phyloP scores from a whole-genome alignment of 768 basidiomycete species.

The Hirschioporus abietinus region DNA sequence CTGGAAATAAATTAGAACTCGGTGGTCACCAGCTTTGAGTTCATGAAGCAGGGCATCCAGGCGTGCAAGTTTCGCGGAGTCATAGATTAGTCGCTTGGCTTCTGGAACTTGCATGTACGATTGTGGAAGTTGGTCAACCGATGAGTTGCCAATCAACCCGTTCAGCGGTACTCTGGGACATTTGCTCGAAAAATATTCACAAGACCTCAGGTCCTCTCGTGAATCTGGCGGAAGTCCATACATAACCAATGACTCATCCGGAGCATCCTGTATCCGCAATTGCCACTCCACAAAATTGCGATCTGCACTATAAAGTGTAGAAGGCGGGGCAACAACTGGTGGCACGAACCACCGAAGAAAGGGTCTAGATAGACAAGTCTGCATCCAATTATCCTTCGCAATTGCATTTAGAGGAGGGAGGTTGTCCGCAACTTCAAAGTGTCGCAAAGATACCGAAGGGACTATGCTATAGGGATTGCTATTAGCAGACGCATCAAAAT shows the following conservation, averaged over 20 bases:
- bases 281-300: constrained; percentile 77
- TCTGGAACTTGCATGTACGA: constrained; percentile 92
- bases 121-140: constrained; percentile 67
- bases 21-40: constrained; percentile 88
- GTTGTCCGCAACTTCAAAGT: constrained; percentile 29
- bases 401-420: constrained; percentile 60
- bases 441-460: constrained; percentile 21
- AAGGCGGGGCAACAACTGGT: constrained; percentile 80
- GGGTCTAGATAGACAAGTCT: constrained; percentile 78
- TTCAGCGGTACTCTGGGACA: constrained; percentile 56
- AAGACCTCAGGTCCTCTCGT: constrained; percentile 51
- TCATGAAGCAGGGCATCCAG: constrained; percentile 87
- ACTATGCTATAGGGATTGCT: constrained; percentile 33
- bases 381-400: constrained; percentile 52
- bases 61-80: constrained; percentile 92
- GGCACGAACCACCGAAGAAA: constrained; percentile 83
- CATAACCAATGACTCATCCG: constrained; percentile 68
- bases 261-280: constrained; percentile 53
- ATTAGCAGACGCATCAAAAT: constrained; percentile 39
- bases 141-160: constrained; percentile 66
- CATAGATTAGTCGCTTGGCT: constrained; percentile 89
- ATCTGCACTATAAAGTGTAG: constrained; percentile 65
- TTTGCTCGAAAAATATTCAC: constrained; percentile 37
- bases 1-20: constrained; percentile 96
- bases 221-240: constrained; percentile 77